Conservation (phyloP, 306 rosid genomes). For the Astragalus glycyphyllos region DNA sequence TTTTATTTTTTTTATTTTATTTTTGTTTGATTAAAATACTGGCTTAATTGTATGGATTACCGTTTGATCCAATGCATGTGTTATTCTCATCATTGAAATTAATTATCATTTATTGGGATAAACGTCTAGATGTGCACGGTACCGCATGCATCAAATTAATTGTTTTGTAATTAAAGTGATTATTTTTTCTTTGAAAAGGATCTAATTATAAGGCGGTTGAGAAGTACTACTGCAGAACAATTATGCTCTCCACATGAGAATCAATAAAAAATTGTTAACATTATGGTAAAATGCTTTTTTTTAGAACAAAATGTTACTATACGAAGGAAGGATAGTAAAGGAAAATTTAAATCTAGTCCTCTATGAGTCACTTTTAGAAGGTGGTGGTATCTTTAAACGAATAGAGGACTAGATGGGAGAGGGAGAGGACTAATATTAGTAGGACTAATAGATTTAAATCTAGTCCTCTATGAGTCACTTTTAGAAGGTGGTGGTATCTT, state of each 20-base stretch:
- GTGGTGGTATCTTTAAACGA: no score
- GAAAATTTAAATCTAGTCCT: no score
- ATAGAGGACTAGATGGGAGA: no score
- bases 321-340: no score
- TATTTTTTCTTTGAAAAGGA: constrained; percentile 10
- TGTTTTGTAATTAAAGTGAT: not conserved
- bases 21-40: not conserved
- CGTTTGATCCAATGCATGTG: constrained; percentile 34
- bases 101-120: constrained; percentile 31
- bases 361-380: no score
- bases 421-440: no score
- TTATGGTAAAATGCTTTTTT: not conserved
- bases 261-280: not conserved
- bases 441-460: no score
- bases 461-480: no score
- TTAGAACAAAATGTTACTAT: no score
- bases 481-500: no score
- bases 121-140: constrained; percentile 41
- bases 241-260: not conserved
- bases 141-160: constrained; percentile 38
- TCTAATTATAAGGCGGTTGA: constrained; percentile 40
- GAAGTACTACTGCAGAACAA: constrained; percentile 26
- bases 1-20: not conserved
- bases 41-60: constrained; percentile 18
- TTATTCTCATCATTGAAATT: constrained; percentile 9